Conservation (phyloP, 2,329 filamentous ascomycete genomes). For the Mollisiaceae sp. region DNA sequence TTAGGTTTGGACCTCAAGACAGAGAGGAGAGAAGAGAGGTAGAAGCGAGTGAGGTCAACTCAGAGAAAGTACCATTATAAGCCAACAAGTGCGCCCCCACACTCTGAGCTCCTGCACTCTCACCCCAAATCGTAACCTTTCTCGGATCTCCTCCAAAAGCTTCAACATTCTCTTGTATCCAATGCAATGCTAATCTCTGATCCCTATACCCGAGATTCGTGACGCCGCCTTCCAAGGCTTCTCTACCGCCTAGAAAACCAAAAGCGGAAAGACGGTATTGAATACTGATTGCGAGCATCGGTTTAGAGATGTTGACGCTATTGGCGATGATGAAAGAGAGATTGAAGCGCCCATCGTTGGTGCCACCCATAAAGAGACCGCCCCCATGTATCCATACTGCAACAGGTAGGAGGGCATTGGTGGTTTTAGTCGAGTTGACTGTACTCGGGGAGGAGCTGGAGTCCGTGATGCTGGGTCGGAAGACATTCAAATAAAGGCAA, state of each 20-base stretch:
- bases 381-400: constrained; percentile 53
- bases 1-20: not conserved
- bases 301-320: constrained; percentile 48
- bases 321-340: constrained; percentile 41
- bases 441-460: not conserved
- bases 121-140: constrained; percentile 53
- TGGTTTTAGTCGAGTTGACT: not conserved
- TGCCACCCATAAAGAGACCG: constrained; percentile 46
- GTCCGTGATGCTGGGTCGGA: constrained; percentile 33
- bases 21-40: not conserved
- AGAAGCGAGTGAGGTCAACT: not conserved
- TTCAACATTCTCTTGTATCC: constrained; percentile 51
- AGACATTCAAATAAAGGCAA: constrained; percentile 45
- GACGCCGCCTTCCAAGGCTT: constrained; percentile 46
- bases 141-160: constrained; percentile 26
- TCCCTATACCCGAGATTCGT: constrained; percentile 53
- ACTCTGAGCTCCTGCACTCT: constrained; percentile 44
- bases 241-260: constrained; percentile 51
- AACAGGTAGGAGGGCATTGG: constrained; percentile 36
- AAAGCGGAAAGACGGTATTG: constrained; percentile 53
- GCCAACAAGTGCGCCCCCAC: constrained; percentile 45
- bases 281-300: constrained; percentile 51
- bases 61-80: constrained; percentile 46
- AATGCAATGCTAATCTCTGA: constrained; percentile 49
- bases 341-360: constrained; percentile 33